Base-by-base conservation (phyloP, 2,329 filamentous ascomycete genomes). In the Aspergillus pseudoviridinutans region DNA sequence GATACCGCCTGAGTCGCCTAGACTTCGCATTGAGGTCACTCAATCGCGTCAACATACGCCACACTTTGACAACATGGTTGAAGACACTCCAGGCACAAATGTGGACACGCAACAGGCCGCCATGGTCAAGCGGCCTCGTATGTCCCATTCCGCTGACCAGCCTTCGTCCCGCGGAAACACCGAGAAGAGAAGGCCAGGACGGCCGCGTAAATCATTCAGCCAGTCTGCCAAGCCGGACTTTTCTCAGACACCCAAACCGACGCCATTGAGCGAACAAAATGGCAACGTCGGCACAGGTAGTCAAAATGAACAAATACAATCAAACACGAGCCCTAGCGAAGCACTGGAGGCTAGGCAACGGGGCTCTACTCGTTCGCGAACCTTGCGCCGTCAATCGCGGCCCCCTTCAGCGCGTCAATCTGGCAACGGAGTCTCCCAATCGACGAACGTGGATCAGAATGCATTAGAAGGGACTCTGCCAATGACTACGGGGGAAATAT, bases 121-220 rank as follows among this genome's bases (percentile, higher is more conserved):
- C 6, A 53, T 64, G 9, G 49, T 61, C 2, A 75, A 75, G 56
- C 68, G 72, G 14, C 70, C 63, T 4, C 68, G 73, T 14, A 62
- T 74, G 8, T 62, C 59, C 3, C 58, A 63, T 6, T 12, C 62
- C 1, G 20, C 54, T 5, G 62, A 59, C 17, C 54, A 22, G 27
- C 50, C 54, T 20, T n/a, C 50, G 50, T 35, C 57, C 20, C 59
- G 54, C 46, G 20, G 25, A 46, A 50, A 28, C 7, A 4, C 53
- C 24, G 60, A 59, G 7, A 67, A 59, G 32, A 67, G 35, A 57
- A 61, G 56, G 47, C 51, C 44, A 14, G 71, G 71, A 2, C 68
- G 72, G 9, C 69, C 71, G 1, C 63, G 66, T 35, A 71, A 69
- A 57, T 73, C 70, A 12, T 49, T 64, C 22, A 64, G 53, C 50